Percentiles rank a stretch among this genome's conserved stretches.
phyloP scores from a whole-genome alignment of 1,284 basidiomycete species.

The Microbotryum scabiosae region DNA sequence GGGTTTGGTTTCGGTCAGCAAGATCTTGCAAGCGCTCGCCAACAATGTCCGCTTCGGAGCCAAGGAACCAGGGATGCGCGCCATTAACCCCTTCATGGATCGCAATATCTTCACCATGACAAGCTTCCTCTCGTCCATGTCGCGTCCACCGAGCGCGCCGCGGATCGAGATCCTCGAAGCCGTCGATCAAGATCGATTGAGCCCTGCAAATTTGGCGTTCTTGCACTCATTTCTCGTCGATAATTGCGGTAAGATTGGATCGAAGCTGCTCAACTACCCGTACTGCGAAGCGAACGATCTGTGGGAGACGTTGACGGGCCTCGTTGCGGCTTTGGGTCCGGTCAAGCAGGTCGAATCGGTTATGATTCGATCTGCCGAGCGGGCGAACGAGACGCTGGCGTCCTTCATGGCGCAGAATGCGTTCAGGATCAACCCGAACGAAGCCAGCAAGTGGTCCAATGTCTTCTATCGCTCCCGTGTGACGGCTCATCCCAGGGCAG shows the following conservation, averaged over 20 bases:
- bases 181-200: constrained; percentile 50
- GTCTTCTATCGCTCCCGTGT: constrained; percentile 58
- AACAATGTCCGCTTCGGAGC: constrained; percentile 88
- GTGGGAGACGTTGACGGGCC: constrained; percentile 26
- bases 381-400: constrained; percentile 44
- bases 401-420: constrained; percentile 62
- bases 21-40: constrained; percentile 82
- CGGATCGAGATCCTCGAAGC: constrained; percentile 59
- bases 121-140: constrained; percentile 55
- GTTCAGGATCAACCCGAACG: constrained; percentile 42
- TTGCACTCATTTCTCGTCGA: constrained; percentile 73
- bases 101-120: constrained; percentile 51
- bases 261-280: constrained; percentile 41
- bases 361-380: neutral
- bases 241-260: constrained; percentile 73
- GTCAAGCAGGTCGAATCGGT: neutral
- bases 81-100: constrained; percentile 63
- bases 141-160: neutral
- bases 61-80: constrained; percentile 69
- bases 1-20: constrained; percentile 74
- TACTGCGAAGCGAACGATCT: constrained; percentile 56
- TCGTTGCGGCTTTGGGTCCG: constrained; percentile 3
- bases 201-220: constrained; percentile 45
- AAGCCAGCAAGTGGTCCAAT: constrained; percentile 52
- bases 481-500: constrained; percentile 39